These are phyloP conservation scores for Ensete ventricosum DNA, from an alignment of 176 grass and related monocot genomes.

Conservation along the genomic window DNA sequence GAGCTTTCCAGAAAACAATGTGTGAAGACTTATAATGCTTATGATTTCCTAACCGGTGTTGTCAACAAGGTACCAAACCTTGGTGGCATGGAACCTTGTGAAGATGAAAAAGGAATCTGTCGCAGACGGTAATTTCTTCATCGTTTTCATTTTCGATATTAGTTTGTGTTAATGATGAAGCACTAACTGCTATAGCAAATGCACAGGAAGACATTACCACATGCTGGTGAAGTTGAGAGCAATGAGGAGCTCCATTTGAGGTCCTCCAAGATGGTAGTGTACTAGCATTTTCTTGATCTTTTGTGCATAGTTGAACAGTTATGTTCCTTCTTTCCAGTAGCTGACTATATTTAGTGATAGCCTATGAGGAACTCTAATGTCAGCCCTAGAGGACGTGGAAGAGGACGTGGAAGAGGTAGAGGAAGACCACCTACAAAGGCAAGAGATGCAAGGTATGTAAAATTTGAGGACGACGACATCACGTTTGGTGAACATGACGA, in stretches of 20 bases:
- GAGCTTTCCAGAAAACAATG: slow-evolving; percentile 84
- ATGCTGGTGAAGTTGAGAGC: neutral
- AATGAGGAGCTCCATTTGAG: slow-evolving; percentile 4
- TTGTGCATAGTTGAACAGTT: neutral
- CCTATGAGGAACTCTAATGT: slow-evolving; percentile 50
- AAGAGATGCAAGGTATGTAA: slow-evolving; percentile 65
- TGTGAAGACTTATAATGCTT: slow-evolving; percentile 90
- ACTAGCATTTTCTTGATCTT: neutral
- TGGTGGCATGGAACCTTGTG: slow-evolving; percentile 60
- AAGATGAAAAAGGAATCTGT: slow-evolving; percentile 81
- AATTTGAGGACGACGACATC: slow-evolving; percentile 73
- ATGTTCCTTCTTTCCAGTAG: neutral
- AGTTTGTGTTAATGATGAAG: neutral
- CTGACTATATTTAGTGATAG: slow-evolving; percentile 30
- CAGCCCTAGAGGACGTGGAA: slow-evolving; percentile 65
- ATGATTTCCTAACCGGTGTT: slow-evolving; percentile 97
- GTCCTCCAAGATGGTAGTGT: slow-evolving; percentile 20
- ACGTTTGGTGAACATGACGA: slow-evolving; percentile 52
- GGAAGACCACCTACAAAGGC: slow-evolving; percentile 52
- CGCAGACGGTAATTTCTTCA: slow-evolving; percentile 54
- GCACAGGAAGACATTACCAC: slow-evolving; percentile 14
- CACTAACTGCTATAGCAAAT: neutral
- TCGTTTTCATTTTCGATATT: neutral
- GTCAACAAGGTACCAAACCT: slow-evolving; percentile 94
- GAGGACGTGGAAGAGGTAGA: slow-evolving; percentile 27